Evolutionary conservation across 768 basidiomycete genomes (phyloP).

Genomic region (Kwoniella botswanensis): DNA sequence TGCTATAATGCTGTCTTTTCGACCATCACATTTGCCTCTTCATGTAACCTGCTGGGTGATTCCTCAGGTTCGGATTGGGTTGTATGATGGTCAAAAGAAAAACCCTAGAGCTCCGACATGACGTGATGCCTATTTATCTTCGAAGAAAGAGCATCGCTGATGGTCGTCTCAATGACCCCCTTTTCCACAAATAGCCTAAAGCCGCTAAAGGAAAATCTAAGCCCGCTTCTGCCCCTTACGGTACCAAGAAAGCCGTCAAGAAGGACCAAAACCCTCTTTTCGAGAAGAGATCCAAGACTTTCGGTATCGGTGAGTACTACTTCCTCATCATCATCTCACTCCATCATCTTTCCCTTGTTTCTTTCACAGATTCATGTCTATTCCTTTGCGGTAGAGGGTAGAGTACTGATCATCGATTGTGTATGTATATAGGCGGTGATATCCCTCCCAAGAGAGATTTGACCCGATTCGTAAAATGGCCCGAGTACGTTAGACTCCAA

Average conservation of each 20-base stretch:
- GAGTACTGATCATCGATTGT: neutral
- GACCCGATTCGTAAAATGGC: slow-evolving; percentile 99
- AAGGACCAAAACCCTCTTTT: slow-evolving; percentile 88
- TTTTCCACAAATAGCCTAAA: slow-evolving; percentile 55
- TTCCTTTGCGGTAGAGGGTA: neutral
- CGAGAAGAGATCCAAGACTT: slow-evolving; percentile 86
- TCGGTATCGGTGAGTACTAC: slow-evolving; percentile 79
- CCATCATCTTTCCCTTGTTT: neutral
- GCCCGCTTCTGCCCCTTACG: slow-evolving; percentile 59
- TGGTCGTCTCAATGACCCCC: slow-evolving; percentile 58
- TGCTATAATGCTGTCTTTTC: slow-evolving; percentile 9
- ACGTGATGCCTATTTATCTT: slow-evolving; percentile 48
- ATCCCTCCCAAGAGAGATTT: slow-evolving; percentile 86
- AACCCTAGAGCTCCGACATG: slow-evolving; percentile 54
- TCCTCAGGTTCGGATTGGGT: slow-evolving; percentile 13
- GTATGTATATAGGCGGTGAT: slow-evolving; percentile 75
- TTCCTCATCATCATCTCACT: neutral
- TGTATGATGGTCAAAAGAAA: neutral
- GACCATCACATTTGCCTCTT: neutral
- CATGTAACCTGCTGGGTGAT: slow-evolving; percentile 32
- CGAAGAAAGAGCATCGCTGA: slow-evolving; percentile 37
- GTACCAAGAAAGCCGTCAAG: slow-evolving; percentile 74
- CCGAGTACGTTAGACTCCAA: slow-evolving; percentile 96
- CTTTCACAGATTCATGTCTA: too few species aligned
- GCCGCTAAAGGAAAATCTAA: slow-evolving; percentile 59